A percentile compares a stretch with the other conserved stretches of the same genome.
phyloP scores from a whole-genome alignment of 148 eudicot species.

The Cornus controversa region DNA sequence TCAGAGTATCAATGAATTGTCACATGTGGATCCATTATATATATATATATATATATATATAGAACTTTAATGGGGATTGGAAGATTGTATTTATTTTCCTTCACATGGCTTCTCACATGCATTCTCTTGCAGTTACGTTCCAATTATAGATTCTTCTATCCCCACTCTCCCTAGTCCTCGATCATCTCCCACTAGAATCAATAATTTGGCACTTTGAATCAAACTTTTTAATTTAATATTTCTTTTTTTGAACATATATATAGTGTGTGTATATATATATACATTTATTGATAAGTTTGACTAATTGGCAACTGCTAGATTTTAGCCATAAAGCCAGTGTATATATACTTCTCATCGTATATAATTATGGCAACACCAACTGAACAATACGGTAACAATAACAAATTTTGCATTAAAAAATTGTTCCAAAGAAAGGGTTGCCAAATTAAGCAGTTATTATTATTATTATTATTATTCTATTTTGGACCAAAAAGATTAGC shows the following conservation, averaged over 20 bases:
- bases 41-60: not conserved
- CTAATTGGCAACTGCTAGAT: not conserved
- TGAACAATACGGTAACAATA: too few relatives aligned
- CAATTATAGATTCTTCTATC: constrained; percentile 7
- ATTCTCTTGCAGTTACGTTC: not conserved
- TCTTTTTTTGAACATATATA: too few relatives aligned
- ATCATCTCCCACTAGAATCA: not conserved
- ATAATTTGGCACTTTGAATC: not conserved
- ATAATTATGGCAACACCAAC: too few relatives aligned
- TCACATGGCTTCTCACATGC: constrained; percentile 39
- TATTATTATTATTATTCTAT: too few relatives aligned
- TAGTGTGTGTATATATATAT: too few relatives aligned
- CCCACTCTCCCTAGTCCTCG: not conserved
- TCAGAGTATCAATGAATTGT: constrained; percentile 28
- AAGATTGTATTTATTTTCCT: constrained; percentile 20
- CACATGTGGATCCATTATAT: constrained; percentile 20
- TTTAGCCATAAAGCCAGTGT: not conserved
- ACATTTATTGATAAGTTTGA: not conserved
- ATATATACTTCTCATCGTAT: too few relatives aligned
- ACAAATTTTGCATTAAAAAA: too few relatives aligned
- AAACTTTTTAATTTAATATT: too few relatives aligned
- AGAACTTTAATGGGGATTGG: constrained; percentile 18
- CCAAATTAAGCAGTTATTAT: too few relatives aligned
- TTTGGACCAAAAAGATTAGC: too few relatives aligned
- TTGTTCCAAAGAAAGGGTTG: too few relatives aligned